Evolutionary conservation across 306 rosid species (phyloP), one percentile per base, ranked within the genome.

Genomic region (Rubus parviflorus): DNA sequence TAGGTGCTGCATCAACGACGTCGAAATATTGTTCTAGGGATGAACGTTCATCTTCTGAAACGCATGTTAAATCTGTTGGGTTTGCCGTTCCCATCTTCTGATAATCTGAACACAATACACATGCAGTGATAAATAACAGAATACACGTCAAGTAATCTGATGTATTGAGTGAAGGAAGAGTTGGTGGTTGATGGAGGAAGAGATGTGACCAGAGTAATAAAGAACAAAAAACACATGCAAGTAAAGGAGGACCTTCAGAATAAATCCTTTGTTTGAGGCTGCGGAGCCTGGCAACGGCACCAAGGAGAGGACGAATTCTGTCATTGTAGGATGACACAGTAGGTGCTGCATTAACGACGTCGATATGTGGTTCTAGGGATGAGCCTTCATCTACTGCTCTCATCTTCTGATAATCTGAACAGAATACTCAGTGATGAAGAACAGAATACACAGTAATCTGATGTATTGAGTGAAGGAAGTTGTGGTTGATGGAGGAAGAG

Each of bases 241-340:
- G 35, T 30, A 30, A 0, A 30, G 35, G 35, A 30, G 35, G 35
- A 30, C 35, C 35, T 30, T 30, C 35, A 30, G 35, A 30, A 1
- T 30, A 30, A 30, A 30, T 30, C 35, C 1, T 30, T 30, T 30
- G 35, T 30, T 30, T 60, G 65, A 60, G 65, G 65, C 17, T 25
- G 2, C 40, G 13, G 17, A 60, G 65, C 17, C 23, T 60, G 40
- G 23, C 40, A 3, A 58, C 17, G 38, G 64, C 64, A 9, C 22
- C 64, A 9, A 58, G 40, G 1, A 58, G 38, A 58, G 38, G 64
- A 11, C 64, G 38, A 22, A 58, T 58, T 23, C 4, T 58, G 38
- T 58, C 64, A 4, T 58, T 58, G 64, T 58, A 58, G 16, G 64
- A 58, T 23, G 64, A 23, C 64, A 58, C 64, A 58, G 22, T 58